A percentile compares a stretch with the other conserved stretches of the same genome.
Evolutionary conservation across 108 stramenopile species (phyloP).

Genomic region (Stephanodiscus minutulus): DNA sequence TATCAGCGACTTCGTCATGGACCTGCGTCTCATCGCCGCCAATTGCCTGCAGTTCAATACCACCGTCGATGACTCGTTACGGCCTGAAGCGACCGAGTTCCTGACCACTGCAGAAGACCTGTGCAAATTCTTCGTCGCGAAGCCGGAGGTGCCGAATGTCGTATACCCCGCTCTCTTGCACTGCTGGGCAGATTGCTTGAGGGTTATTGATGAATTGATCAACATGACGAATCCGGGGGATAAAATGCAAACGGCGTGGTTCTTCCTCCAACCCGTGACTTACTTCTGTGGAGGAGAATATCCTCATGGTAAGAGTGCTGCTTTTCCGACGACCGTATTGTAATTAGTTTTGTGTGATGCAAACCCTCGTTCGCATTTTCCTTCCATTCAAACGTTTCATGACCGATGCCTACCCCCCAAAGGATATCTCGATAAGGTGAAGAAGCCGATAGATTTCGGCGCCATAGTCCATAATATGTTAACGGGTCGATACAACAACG

Average conservation of each 20-base stretch:
- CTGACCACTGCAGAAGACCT: conserved; percentile 64
- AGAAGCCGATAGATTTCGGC: conserved; percentile 77
- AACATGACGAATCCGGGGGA: conserved; percentile 71
- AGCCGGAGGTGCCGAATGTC: conserved; percentile 50
- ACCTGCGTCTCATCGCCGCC: conserved; percentile 74
- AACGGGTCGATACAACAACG: conserved; percentile 64
- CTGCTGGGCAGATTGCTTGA: conserved; percentile 81
- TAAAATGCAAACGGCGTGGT: conserved; percentile 69
- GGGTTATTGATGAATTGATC: conserved; percentile 62
- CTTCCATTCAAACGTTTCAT: not conserved
- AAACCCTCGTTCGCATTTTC: not conserved
- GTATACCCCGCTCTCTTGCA: conserved; percentile 72
- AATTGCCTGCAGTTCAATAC: conserved; percentile 87
- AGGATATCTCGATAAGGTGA: conserved; percentile 69
- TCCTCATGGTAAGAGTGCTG: conserved; percentile 42
- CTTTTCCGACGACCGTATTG: not conserved
- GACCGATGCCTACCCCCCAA: not conserved
- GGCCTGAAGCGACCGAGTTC: conserved; percentile 63
- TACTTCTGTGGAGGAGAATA: conserved; percentile 69
- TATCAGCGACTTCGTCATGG: conserved; percentile 68
- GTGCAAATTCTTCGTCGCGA: conserved; percentile 63
- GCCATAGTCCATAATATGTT: conserved; percentile 72
- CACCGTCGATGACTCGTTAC: conserved; percentile 57
- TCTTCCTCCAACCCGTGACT: conserved; percentile 77
- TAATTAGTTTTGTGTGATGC: not conserved